These are phyloP conservation scores for Clavispora vitiphila DNA, from an alignment of 805 yeast species.

Conservation along the genomic window DNA sequence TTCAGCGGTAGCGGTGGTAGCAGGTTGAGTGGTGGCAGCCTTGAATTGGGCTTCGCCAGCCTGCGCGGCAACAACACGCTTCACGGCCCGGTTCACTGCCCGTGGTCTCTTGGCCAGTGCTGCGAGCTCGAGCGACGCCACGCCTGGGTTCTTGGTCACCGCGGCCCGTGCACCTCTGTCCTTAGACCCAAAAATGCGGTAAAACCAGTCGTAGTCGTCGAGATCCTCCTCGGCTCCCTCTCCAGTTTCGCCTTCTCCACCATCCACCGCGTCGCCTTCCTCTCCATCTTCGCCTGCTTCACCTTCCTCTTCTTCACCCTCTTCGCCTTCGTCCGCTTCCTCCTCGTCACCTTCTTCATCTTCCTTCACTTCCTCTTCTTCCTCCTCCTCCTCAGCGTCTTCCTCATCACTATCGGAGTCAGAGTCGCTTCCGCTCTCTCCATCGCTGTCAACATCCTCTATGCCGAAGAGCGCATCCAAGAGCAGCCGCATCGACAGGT, in stretches of 20 bases:
- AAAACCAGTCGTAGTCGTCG: neutral
- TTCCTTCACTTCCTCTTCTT: neutral
- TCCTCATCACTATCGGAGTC: neutral
- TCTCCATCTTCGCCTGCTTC: neutral
- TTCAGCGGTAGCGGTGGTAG: too few species aligned
- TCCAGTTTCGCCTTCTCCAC: neutral
- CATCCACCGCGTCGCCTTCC: neutral
- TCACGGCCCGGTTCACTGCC: neutral
- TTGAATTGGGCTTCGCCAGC: too few species aligned
- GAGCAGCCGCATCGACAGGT: neutral
- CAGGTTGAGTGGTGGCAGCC: too few species aligned
- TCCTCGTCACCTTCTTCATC: neutral
- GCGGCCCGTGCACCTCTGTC: neutral
- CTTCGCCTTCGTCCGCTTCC: neutral
- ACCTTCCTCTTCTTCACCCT: neutral
- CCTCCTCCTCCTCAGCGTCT: neutral
- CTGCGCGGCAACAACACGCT: neutral
- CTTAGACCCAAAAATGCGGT: neutral
- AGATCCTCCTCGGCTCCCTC: neutral
- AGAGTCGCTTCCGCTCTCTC: neutral
- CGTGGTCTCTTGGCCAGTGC: neutral
- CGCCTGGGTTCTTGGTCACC: neutral
- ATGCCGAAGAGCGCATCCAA: neutral
- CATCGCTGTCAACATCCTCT: neutral
- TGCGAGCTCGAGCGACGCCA: neutral